A percentile compares a stretch with the other conserved stretches of the same genome.
phyloP scores from a whole-genome alignment of 768 basidiomycete species.

The Russula foetens region DNA sequence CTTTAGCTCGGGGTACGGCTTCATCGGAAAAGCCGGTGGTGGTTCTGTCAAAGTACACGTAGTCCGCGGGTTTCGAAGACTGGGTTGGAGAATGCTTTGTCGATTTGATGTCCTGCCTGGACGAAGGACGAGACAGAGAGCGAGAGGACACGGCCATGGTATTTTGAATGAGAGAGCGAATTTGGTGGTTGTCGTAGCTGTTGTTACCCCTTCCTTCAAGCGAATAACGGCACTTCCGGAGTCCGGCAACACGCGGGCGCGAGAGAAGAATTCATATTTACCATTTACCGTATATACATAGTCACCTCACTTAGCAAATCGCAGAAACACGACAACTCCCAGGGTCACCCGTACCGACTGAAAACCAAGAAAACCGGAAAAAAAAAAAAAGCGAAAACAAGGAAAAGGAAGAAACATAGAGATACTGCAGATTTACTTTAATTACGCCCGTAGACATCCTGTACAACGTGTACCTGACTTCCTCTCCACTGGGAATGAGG shows the following conservation, averaged over 20 bases:
- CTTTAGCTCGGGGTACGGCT: conserved; percentile 75
- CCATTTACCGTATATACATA: not conserved
- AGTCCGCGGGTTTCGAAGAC: conserved; percentile 50
- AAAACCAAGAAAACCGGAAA: not conserved
- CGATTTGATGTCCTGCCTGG: conserved; percentile 17
- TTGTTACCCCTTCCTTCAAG: not conserved
- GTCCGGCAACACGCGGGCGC: not conserved
- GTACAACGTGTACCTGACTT: conserved; percentile 7
- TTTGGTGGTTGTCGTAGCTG: not conserved
- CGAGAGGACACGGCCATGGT: conserved; percentile 14
- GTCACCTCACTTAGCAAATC: too few relatives aligned
- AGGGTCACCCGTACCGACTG: not conserved
- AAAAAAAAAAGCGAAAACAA: too few relatives aligned
- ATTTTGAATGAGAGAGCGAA: not conserved
- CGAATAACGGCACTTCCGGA: not conserved
- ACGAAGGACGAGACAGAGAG: conserved; percentile 17
- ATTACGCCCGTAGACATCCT: conserved; percentile 8
- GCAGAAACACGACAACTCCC: too few relatives aligned
- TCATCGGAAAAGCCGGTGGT: conserved; percentile 71
- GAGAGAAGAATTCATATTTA: not conserved
- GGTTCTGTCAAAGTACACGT: conserved; percentile 89
- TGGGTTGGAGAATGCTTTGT: conserved; percentile 18
- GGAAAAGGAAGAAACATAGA: not conserved
- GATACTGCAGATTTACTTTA: not conserved
- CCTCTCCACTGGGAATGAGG: not conserved